Evolutionary conservation across 306 rosid species (phyloP).

Genomic region (Leucaena leucocephala): DNA sequence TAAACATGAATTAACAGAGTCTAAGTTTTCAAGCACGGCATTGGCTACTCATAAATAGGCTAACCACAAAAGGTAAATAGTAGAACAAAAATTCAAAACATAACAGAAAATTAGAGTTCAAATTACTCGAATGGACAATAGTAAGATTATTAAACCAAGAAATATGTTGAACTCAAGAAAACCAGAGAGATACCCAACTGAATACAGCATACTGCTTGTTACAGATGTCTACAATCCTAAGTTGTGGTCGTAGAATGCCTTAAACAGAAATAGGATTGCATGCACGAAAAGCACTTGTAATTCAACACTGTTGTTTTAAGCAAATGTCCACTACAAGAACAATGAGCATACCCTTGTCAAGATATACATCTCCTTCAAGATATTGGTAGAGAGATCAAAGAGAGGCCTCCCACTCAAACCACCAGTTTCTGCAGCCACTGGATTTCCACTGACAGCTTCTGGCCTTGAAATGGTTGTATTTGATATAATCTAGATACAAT

Average conservation of each 20-base stretch:
- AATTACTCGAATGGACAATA: not conserved
- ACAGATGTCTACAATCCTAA: not conserved
- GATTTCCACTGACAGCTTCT: constrained; percentile 53
- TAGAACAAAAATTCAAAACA: not conserved
- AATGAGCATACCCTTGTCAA: constrained; percentile 80
- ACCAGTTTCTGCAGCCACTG: constrained; percentile 77
- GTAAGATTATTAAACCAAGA: not conserved
- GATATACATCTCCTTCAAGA: constrained; percentile 82
- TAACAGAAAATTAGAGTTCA: constrained; percentile 11
- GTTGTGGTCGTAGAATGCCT: not conserved
- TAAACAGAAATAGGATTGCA: constrained; percentile 22
- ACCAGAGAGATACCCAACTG: constrained; percentile 15
- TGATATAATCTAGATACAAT: constrained; percentile 70
- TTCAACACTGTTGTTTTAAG: constrained; percentile 8
- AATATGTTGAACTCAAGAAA: constrained; percentile 3
- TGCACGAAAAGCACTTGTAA: constrained; percentile 9
- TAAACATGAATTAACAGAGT: constrained; percentile 35
- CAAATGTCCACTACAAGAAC: constrained; percentile 24
- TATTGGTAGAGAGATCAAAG: constrained; percentile 65
- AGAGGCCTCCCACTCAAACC: constrained; percentile 99
- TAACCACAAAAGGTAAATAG: not conserved
- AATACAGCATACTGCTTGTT: not conserved
- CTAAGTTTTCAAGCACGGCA: constrained; percentile 27
- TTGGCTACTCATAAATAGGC: constrained; percentile 6
- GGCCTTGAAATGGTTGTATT: constrained; percentile 97